Evolutionary conservation across 2,329 filamentous ascomycete species (phyloP), one percentile per base, ranked within the genome.

Genomic region (Daldinia eschscholtzii): DNA sequence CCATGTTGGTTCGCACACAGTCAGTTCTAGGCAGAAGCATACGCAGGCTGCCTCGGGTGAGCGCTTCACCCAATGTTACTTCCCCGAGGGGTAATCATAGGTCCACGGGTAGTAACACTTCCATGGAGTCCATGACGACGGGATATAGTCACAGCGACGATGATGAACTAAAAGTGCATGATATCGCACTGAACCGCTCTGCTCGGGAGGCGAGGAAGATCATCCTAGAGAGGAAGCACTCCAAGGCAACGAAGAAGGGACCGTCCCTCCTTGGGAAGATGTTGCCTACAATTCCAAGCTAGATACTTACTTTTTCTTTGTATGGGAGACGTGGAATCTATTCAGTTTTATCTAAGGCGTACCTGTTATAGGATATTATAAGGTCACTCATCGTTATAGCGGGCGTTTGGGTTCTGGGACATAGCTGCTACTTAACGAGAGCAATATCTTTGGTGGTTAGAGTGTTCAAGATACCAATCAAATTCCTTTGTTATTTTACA

Each of bases 121-220:
- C 77, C 1, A 66, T 77, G 18, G 76, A 78, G 42, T 75, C 75
- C 7, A 73, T 77, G 66, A 77, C 76, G 0, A 74, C 70, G 39
- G 73, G 76, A 3, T 74, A 73, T 50, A 77, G 75, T 42, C 69
- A 70, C 23, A 72, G 69, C 39, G 74, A 74, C 12, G 73, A 74
- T 10, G 74, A 74, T 10, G 75, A 76, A 10, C 41, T 62, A 4
- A 69, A 37, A n/a, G 70, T 68, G 35, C 63, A 68, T 4, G 20
- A 60, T 7, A 56, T 57, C 15, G 18, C 37, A 39, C n/a, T 41
- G 35, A 39, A 28, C 13, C 13, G 33, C 10, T 23, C n/a, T 6
- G 6, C 56, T 28, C 35, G 26, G 0, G 15, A 20, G 20, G 10
- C n/a, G 26, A 48, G 23, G 23, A 64, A 56, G 46, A 35, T 26